Evolutionary conservation across 345 rosid species (phyloP), one percentile per base, ranked within the genome.

Genomic region (Euclidium syriacum): DNA sequence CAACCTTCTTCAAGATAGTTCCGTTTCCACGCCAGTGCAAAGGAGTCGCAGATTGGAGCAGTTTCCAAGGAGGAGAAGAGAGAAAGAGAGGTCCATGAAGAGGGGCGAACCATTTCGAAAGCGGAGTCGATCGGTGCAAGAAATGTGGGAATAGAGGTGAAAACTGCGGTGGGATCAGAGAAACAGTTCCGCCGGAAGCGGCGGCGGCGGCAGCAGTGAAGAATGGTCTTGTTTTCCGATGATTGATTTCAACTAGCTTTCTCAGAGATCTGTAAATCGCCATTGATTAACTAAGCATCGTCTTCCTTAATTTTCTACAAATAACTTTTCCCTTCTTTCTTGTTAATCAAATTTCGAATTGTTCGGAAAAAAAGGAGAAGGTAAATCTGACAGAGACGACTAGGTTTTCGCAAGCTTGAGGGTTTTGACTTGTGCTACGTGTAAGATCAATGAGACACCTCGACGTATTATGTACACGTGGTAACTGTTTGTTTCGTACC

Each of bases 61-160:
- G 91, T 75, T 87, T 92, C 97, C 97, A 89, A 9, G 97, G 97
- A 11, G 96, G 88, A 29, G 73, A 75, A 29, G 86, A 77, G 17
- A 90, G 84, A 62, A 85, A 86, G 10, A 85, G 95, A 44, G 97
- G 95, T 35, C 91, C 95, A 24, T 62, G 84, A 24, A 83, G 72
- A 7, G 88, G 92, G 30, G 75, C 65, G n/a, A 83, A 73, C 94
- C 91, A 92, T 79, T 74, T 85, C 25, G 86, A 75, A 50, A 87
- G 65, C 51, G 68, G 65, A 65, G 64, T 57, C 3, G 40, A 25
- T 0, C 73, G 57, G 5, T 51, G 57, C 17, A 52, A 47, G 62
- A 63, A 54, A 35, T 65, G 63, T 43, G 81, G 52, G 32, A 57
- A 33, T n/a, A 79, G 44, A 24, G 77, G 68, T 14, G 78, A 25